Evolutionary conservation across 495 filamentous ascomycete species (phyloP), one percentile per base, ranked within the genome.

Genomic region (Tuber aestivum): DNA sequence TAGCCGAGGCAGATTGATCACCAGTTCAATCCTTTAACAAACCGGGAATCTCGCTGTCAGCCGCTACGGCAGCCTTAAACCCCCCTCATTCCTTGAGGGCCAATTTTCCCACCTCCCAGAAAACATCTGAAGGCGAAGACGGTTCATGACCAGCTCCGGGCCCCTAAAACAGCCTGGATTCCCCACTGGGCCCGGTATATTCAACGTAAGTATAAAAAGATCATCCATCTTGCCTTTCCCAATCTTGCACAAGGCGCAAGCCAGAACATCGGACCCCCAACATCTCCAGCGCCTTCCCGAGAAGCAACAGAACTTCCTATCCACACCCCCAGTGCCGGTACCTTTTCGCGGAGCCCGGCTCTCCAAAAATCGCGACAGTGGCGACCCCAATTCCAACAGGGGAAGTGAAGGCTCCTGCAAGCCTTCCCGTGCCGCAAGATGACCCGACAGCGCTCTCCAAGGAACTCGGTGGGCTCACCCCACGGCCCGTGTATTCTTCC

Each of bases 351-450:
- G 27, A 65, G 56, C 56, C 35, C 32, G 14, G 56, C 56, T 65
- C 56, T 35, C 5, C 56, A 38, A 41, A 37, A 65, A 27, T 27
- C 65, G 73, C 44, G 56, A 72, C 75, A 48, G 37, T 79, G 76
- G 78, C 76, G 56, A 72, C 77, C 71, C 76, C 72, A 70, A 40
- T 8, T 18, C 20, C 78, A 5, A 70, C 41, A 12, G 41, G 18
- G 69, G 77, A 41, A 40, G 72, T 70, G 44, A 37, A 68, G 41
- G 76, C 72, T 72, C 40, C 77, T 21, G 4, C 44, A 18, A 41
- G 42, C 20, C 23, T 72, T n/a, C 48, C 45, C 40, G 38, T 69
- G 6, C n/a, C 4, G 8, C 72, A 45, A 32, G 71, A 76, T 20
- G 42, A 73, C 0, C 41, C 38, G 40, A 42, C 35, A 38, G 68